Percentiles rank a stretch among this genome's conserved stretches.
Conservation (phyloP, 352 stramenopile species). For the Phytophthora europaea region DNA sequence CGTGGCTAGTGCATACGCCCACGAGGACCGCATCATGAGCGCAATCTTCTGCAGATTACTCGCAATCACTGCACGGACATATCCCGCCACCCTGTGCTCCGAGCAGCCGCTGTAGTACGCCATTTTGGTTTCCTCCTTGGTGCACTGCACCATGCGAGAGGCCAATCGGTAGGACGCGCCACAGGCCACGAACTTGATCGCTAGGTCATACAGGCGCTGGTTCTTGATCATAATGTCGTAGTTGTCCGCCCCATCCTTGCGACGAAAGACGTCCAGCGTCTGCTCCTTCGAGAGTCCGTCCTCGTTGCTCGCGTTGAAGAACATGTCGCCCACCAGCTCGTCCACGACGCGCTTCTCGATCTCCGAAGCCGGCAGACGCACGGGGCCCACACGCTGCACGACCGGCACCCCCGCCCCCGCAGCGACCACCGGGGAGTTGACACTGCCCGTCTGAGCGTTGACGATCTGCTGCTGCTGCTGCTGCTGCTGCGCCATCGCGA, state of each 20-base stretch:
- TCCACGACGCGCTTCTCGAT: constrained; percentile 71
- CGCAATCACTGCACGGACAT: constrained; percentile 60
- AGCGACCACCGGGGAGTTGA: neutral
- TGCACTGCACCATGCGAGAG: constrained; percentile 64
- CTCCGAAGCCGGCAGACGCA: constrained; percentile 62
- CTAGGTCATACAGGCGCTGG: constrained; percentile 69
- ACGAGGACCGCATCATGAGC: constrained; percentile 70
- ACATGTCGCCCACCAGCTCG: constrained; percentile 58
- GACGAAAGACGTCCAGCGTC: constrained; percentile 61
- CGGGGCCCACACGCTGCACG: constrained; percentile 39
- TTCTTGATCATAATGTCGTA: constrained; percentile 76
- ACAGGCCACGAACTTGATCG: constrained; percentile 71
- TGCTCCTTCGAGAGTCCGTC: constrained; percentile 46
- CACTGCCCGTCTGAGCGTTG: constrained; percentile 11
- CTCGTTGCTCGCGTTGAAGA: constrained; percentile 62
- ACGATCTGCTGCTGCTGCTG: too few species aligned
- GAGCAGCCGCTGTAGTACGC: constrained; percentile 59
- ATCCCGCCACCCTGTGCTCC: constrained; percentile 57
- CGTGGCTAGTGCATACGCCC: constrained; percentile 60
- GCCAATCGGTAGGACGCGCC: constrained; percentile 67
- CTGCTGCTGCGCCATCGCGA: constrained; percentile 42
- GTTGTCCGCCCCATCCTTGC: constrained; percentile 44
- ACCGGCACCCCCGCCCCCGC: neutral
- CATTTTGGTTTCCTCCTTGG: constrained; percentile 68
- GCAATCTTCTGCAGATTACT: constrained; percentile 75